phyloP scores from a whole-genome alignment of 2,329 filamentous ascomycete species.

The Thielaviopsis euricoi region DNA sequence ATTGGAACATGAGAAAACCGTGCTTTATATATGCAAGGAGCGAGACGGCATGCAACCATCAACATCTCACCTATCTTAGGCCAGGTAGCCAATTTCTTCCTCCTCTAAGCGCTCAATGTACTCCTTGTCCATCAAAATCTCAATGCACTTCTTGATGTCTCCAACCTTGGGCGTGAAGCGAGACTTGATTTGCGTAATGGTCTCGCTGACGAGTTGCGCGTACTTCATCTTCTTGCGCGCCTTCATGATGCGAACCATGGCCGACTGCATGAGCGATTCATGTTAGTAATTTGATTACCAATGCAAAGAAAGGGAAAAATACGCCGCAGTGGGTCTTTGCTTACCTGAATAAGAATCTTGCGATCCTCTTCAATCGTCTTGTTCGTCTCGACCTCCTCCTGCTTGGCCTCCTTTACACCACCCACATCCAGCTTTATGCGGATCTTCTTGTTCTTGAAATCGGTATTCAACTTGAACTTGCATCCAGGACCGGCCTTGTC shows the following conservation, averaged over 20 bases:
- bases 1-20: neutral
- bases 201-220: slow-evolving; percentile 81
- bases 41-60: neutral
- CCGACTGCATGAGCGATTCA: slow-evolving; percentile 46
- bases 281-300: neutral
- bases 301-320: neutral
- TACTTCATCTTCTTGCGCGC: slow-evolving; percentile 99
- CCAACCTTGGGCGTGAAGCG: slow-evolving; percentile 84
- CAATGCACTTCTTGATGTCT: slow-evolving; percentile 99
- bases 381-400: slow-evolving; percentile 91
- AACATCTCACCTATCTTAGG: slow-evolving; percentile 31
- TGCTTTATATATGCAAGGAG: neutral
- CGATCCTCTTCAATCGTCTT: slow-evolving; percentile 98
- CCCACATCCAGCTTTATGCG: slow-evolving; percentile 91
- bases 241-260: slow-evolving; percentile 99
- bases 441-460: slow-evolving; percentile 97
- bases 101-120: slow-evolving; percentile 91
- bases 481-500: slow-evolving; percentile 66
- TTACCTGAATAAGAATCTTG: slow-evolving; percentile 89
- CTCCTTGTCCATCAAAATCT: slow-evolving; percentile 96
- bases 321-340: slow-evolving; percentile 19
- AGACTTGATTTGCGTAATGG: slow-evolving; percentile 83
- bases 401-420: slow-evolving; percentile 90
- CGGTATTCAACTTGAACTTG: slow-evolving; percentile 71
- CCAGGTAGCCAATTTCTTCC: slow-evolving; percentile 87